These are phyloP conservation scores for Nematodospora valgi DNA, from an alignment of 805 yeast species.

Conservation along the genomic window DNA sequence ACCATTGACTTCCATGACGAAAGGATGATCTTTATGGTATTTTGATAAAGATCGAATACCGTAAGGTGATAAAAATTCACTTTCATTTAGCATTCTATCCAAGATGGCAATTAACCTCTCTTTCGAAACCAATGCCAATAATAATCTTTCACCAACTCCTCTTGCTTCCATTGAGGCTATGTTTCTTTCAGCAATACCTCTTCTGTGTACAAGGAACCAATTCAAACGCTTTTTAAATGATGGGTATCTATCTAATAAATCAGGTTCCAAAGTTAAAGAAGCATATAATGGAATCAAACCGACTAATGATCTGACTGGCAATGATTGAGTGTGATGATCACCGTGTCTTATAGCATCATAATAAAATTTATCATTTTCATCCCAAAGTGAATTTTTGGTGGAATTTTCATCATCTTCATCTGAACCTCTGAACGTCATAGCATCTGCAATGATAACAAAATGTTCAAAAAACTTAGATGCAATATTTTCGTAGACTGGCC, in stretches of 20 bases:
- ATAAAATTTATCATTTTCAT: slow-evolving; percentile 82
- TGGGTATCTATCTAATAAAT: slow-evolving; percentile 71
- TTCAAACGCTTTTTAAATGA: slow-evolving; percentile 76
- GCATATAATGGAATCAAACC: slow-evolving; percentile 93
- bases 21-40: slow-evolving; percentile 81
- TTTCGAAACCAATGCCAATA: slow-evolving; percentile 75
- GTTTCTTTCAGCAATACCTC: slow-evolving; percentile 70
- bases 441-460: slow-evolving; percentile 86
- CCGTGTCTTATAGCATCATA: slow-evolving; percentile 91
- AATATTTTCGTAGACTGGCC: slow-evolving; percentile 86
- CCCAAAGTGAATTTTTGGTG: slow-evolving; percentile 74
- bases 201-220: slow-evolving; percentile 77
- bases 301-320: slow-evolving; percentile 85
- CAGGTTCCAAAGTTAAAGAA: slow-evolving; percentile 82
- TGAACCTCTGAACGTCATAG: slow-evolving; percentile 69
- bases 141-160: slow-evolving; percentile 79
- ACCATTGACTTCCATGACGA: slow-evolving; percentile 79
- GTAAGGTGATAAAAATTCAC: slow-evolving; percentile 77
- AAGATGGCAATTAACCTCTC: slow-evolving; percentile 76
- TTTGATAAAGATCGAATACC: slow-evolving; percentile 89
- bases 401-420: slow-evolving; percentile 36
- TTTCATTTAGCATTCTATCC: slow-evolving; percentile 78
- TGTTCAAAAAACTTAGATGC: slow-evolving; percentile 95
- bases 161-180: slow-evolving; percentile 78
- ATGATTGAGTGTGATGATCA: slow-evolving; percentile 55